Base-by-base conservation (phyloP, 108 stramenopile species). In the Cyclotella distinguenda region DNA sequence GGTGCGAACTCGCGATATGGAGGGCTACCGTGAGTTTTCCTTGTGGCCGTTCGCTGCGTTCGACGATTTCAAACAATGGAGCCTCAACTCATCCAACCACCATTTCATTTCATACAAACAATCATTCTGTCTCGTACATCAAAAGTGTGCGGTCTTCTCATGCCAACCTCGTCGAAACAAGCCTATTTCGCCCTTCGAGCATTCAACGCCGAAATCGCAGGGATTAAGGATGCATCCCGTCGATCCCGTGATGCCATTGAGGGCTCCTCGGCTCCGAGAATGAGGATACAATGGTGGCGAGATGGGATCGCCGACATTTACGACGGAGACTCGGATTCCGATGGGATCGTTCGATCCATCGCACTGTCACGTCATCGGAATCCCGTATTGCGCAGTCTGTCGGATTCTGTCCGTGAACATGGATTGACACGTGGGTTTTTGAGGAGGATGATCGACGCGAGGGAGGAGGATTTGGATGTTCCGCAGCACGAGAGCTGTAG, bases 191-290 rank as follows among this genome's bases (percentile, higher is more conserved):
- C 86, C 21, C 35, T 91, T 0, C 84, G 86, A 13, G 90, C 90
- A 18, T 91, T 86, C 71, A 91, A 91, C 54, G 90, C 80, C 4
- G 90, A 91, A 60, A 50, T 88, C 49, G 90, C 90, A 4, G 82
- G 77, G 27, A 84, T 91, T 47, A 88, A 88, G 60, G 86, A 85
- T 64, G 66, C 79, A 3, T 68, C 74, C 19, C 43, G 16, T 16
- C 74, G 72, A 22, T 56, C 61, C n/a, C 48, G 63, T 27, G 63
- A n/a, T 12, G 19, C 6, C 13, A 53, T 3, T 19, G 39, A 50
- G 12, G 49, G 35, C 12, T 39, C 73, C 26, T 28, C 82, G 18
- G 85, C 82, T 5, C 51, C 84, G 52, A 62, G 82, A 65, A 76
- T 91, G 42, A 71, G 87, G 36, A 75, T 88, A 44, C 87, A 87